Base-by-base conservation (phyloP, 805 yeast species). In the Candida schatavii region DNA sequence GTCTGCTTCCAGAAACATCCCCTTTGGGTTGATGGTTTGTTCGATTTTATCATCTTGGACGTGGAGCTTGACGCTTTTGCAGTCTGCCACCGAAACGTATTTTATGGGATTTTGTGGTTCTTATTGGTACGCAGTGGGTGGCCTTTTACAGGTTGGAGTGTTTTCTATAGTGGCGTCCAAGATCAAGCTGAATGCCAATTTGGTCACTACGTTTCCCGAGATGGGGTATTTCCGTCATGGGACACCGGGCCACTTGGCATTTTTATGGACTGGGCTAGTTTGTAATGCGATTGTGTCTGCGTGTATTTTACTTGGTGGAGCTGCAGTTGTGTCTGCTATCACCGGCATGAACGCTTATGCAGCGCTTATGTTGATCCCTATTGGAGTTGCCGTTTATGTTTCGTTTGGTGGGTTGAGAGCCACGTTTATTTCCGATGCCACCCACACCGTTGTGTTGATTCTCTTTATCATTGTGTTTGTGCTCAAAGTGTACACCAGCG, bases 91-190 rank as follows among this genome's bases (percentile, higher is more conserved):
- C 13, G 48, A 51, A 44, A 36, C 51, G 18, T 57, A 55, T 41
- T 39, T 45, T 17, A 40, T 52, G 20, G 62, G 62, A 2, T 29
- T 57, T 34, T 42, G 49, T 28, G 63, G 62, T 2, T 44, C 52
- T 9, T 59, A 50, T 35, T 50, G 52, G 49, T 59, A 55, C 46
- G 62, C 55, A 2, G 41, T 54, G 3, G 57, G 57, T 6, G 62
- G 62, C 18, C 39, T 52, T 29, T 49, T 22, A 34, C 63, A 59
- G 37, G 64, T 66, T 10, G 54, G 64, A 5, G 62, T 66, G 14
- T 65, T 66, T 39, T 51, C 64, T 7, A 49, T 63, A 18, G 56
- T 64, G 19, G 68, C 70, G 4, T 52, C 64, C 4, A 62, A 64
- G 40, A 52, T 50, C 38, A 49, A 36, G 57, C 63, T 48, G 54